Evolutionary conservation across 768 basidiomycete genomes (phyloP), one percentile per base, ranked within the genome.

Genomic region (Calocera cornea): DNA sequence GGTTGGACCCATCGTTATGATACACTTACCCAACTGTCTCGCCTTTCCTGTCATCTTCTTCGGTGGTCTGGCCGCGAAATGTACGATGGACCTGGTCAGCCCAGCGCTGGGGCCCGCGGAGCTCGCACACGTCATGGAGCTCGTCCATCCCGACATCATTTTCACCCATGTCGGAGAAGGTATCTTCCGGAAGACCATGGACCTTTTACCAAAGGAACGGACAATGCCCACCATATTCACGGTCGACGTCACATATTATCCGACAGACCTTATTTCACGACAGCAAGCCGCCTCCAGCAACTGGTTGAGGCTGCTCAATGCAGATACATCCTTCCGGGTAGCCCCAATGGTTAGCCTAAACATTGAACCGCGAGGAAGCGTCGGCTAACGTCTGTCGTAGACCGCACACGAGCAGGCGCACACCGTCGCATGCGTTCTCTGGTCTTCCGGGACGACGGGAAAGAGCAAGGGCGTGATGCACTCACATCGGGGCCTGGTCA

Each of bases 401-500:
- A 33, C 64, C 0, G 68, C 68, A 1, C 54, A 69, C 17, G 72
- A 74, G 64, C 71, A 68, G 19, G 50, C 67, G 1, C 33, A 69
- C 7, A 69, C 71, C 1, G 70, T 70, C 7, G 72, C 73, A 10
- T 66, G 73, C 68, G 72, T 74, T 47, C 70, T 74, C 54, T 74
- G 73, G 73, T 68, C 67, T 10, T 71, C 71, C 1, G 73, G 73
- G 0, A 73, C 72, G 36, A 71, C 69, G 8, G 73, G 73, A 40
- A 72, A 73, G 69, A 69, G 68, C 64, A 74, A 74, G 66, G 73
- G 73, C 16, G 73, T 74, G 41, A 49, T 74, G 49, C 68, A 73
- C 14, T 66, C 69, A 12, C 73, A 74, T 68, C 64, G 63, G 1
- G 72, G 69, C 0, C 38, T 71, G 29, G 69, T 69, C 1, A 64